These are phyloP conservation scores for Cylindrotheca closterium DNA, from an alignment of 108 stramenopile species.

Conservation along the genomic window DNA sequence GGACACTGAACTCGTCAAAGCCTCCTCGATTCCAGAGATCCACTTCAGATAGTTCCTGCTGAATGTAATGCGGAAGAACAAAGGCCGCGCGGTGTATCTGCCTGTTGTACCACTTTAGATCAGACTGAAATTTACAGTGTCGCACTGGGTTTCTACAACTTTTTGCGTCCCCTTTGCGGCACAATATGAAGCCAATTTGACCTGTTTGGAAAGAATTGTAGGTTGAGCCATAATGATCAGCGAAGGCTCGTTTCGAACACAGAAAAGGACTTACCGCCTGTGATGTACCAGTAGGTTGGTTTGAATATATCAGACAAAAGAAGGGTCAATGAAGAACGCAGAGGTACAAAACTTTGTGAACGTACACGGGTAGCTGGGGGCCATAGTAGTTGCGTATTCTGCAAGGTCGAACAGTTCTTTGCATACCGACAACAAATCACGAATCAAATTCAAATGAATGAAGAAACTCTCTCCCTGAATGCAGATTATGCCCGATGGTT, in stretches of 20 bases:
- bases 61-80: conserved; percentile 53
- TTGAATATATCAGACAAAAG: too few relatives aligned
- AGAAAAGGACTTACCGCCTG: too few relatives aligned
- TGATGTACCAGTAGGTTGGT: too few relatives aligned
- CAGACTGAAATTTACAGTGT: conserved; percentile 24
- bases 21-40: neutral
- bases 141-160: conserved; percentile 21
- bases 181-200: conserved; percentile 84
- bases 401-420: conserved; percentile 53
- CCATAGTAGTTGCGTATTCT: conserved; percentile 71
- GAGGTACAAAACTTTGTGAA: neutral
- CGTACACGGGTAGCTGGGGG: conserved; percentile 35
- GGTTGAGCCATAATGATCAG: too few relatives aligned
- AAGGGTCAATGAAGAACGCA: neutral
- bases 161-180: conserved; percentile 33
- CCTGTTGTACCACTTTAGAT: conserved; percentile 68
- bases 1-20: neutral
- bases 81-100: conserved; percentile 76
- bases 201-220: too few relatives aligned
- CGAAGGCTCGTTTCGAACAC: too few relatives aligned
- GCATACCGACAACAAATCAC: conserved; percentile 48
- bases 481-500: conserved; percentile 67
- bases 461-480: conserved; percentile 82
- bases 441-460: conserved; percentile 77
- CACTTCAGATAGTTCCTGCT: conserved; percentile 1